phyloP scores from a whole-genome alignment of 2,329 filamentous ascomycete species.

The Neonectria hederae region DNA sequence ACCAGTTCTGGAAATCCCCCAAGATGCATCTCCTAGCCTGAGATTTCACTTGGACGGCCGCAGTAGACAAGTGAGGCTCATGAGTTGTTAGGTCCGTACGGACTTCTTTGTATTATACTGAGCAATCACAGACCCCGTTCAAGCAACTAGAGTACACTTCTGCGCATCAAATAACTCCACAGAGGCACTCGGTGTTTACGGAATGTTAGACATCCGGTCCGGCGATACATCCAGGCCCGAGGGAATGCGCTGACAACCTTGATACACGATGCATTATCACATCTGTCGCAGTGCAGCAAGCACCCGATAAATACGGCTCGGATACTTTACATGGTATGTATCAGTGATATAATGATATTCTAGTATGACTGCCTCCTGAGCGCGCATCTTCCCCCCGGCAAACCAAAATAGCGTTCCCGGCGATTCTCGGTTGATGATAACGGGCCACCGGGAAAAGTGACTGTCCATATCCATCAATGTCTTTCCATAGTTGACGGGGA shows the following conservation, averaged over 20 bases:
- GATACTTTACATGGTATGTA: too few relatives aligned
- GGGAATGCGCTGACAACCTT: not conserved
- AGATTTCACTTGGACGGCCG: slow-evolving; percentile 19
- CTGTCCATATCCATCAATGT: not conserved
- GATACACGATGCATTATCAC: not conserved
- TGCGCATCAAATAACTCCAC: not conserved
- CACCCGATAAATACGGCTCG: not conserved
- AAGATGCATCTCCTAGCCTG: slow-evolving; percentile 15
- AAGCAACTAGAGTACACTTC: not conserved
- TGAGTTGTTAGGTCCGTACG: not conserved
- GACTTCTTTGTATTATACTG: not conserved
- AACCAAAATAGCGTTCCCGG: not conserved
- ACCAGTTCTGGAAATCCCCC: slow-evolving; percentile 21
- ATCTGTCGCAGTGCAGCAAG: not conserved
- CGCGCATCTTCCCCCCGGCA: not conserved
- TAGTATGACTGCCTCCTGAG: too few relatives aligned
- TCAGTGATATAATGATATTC: not conserved
- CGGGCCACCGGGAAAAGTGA: not conserved
- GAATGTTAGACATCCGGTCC: not conserved
- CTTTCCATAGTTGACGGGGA: not conserved
- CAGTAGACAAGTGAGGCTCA: slow-evolving; percentile 9
- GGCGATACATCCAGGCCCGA: not conserved
- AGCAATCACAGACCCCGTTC: not conserved
- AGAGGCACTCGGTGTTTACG: not conserved
- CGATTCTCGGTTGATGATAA: not conserved